Evolutionary conservation across 768 basidiomycete genomes (phyloP).

Genomic region (Mycena epipterygia): DNA sequence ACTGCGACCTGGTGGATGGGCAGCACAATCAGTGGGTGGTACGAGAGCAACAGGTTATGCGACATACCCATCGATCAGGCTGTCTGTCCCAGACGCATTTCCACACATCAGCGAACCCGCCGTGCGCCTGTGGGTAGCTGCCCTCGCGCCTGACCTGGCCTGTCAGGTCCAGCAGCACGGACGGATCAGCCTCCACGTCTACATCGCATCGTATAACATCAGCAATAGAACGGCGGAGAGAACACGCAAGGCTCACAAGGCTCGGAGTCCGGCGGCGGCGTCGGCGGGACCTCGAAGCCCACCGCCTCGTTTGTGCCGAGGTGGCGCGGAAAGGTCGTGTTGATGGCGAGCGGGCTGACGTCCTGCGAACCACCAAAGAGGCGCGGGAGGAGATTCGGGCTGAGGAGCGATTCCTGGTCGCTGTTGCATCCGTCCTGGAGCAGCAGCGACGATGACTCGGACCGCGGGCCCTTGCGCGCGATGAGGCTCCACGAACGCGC

Average conservation of each 20-base stretch:
- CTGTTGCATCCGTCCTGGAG: constrained; percentile 39
- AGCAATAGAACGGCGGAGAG: not conserved
- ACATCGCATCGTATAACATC: not conserved
- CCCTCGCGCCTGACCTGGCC: constrained; percentile 48
- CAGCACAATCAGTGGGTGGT: not conserved
- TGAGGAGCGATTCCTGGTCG: constrained; percentile 46
- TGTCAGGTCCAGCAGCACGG: constrained; percentile 46
- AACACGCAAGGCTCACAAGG: constrained; percentile 16
- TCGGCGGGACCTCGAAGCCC: constrained; percentile 33
- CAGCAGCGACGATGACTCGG: constrained; percentile 53
- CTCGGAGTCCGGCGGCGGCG: constrained; percentile 34
- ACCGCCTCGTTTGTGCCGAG: constrained; percentile 8
- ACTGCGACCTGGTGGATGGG: constrained; percentile 48
- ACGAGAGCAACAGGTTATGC: not conserved
- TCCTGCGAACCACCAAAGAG: constrained; percentile 44
- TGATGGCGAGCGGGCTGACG: constrained; percentile 34
- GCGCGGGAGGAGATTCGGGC: constrained; percentile 53
- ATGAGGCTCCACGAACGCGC: constrained; percentile 56
- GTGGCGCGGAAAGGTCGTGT: constrained; percentile 30
- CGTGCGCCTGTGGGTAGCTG: constrained; percentile 53
- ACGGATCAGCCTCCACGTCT: constrained; percentile 32
- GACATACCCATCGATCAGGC: constrained; percentile 30
- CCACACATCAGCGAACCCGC: constrained; percentile 62
- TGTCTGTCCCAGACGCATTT: constrained; percentile 51
- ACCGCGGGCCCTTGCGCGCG: constrained; percentile 53